phyloP scores from a whole-genome alignment of 2,329 filamentous ascomycete species.

The Cercospora sp. region DNA sequence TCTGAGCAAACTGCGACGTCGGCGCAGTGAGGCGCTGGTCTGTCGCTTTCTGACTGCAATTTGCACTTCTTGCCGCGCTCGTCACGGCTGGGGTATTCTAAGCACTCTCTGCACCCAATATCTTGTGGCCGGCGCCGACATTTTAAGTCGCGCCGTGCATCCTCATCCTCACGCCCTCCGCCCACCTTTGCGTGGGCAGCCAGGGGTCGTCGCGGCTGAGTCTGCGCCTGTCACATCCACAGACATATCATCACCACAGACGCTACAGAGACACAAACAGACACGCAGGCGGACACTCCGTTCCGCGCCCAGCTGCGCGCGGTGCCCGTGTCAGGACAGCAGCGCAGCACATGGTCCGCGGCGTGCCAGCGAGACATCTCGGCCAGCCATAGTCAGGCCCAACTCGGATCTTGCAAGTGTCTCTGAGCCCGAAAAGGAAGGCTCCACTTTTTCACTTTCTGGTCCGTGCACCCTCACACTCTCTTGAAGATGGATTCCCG shows the following conservation, averaged over 20 bases:
- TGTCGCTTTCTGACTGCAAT: slow-evolving; percentile 18
- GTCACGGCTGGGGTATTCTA: slow-evolving; percentile 18
- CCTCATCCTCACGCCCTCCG: slow-evolving; percentile 13
- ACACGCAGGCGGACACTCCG: slow-evolving; percentile 5
- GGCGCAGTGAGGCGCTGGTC: slow-evolving; percentile 10
- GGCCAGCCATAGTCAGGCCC: slow-evolving; percentile 12
- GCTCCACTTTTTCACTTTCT: slow-evolving; percentile 6
- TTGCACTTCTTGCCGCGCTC: slow-evolving; percentile 19
- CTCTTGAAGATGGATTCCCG: slow-evolving; percentile 9
- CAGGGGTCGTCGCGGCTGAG: slow-evolving; percentile 15
- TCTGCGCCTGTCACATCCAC: slow-evolving; percentile 6
- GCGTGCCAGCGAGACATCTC: slow-evolving; percentile 15
- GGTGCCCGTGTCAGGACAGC: slow-evolving; percentile 6
- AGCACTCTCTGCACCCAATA: slow-evolving; percentile 16
- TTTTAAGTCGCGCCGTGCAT: slow-evolving; percentile 29
- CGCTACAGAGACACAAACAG: slow-evolving; percentile 1
- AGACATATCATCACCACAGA: slow-evolving; percentile 1
- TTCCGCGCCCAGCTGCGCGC: background rate
- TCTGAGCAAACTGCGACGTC: slow-evolving; percentile 27
- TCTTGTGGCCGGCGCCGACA: slow-evolving; percentile 22
- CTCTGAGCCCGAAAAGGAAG: slow-evolving; percentile 10
- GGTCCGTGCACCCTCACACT: slow-evolving; percentile 7
- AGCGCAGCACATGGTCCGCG: slow-evolving; percentile 11
- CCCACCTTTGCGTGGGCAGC: slow-evolving; percentile 16
- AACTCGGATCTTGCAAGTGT: slow-evolving; percentile 14